These are phyloP conservation scores for Neodidymelliopsis sp. DNA, from an alignment of 2,329 filamentous ascomycete genomes.

Conservation along the genomic window DNA sequence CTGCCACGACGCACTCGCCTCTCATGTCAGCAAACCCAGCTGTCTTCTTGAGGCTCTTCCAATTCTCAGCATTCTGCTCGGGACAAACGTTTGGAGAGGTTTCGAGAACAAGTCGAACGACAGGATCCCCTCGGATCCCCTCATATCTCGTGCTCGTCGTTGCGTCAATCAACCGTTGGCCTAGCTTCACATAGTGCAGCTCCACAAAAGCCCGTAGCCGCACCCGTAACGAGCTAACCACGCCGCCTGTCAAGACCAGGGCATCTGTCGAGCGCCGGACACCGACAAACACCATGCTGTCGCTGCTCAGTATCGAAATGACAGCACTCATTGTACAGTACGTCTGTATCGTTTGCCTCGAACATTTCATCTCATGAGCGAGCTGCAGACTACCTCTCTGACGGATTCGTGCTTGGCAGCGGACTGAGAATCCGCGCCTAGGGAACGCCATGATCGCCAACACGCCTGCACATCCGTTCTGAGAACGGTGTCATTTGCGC, in stretches of 20 bases:
- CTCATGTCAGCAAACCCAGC: constrained; percentile 1
- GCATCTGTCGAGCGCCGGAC: neutral
- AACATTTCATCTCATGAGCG: too few species aligned
- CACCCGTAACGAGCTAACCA: constrained; percentile 12
- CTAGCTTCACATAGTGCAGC: constrained; percentile 18
- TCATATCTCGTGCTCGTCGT: constrained; percentile 8
- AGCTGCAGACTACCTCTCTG: neutral
- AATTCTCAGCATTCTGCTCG: neutral
- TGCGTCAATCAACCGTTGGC: constrained; percentile 18
- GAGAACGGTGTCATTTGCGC: constrained; percentile 9
- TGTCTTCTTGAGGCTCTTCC: too few species aligned
- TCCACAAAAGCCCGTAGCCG: constrained; percentile 17
- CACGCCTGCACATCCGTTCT: constrained; percentile 13
- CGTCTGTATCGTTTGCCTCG: neutral
- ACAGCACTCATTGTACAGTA: neutral
- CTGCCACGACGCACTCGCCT: neutral
- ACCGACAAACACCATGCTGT: neutral
- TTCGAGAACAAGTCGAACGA: neutral
- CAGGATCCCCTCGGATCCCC: constrained; percentile 2
- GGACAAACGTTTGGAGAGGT: neutral
- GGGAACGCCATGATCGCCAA: constrained; percentile 17
- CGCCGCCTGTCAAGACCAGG: constrained; percentile 8
- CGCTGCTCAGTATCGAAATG: neutral
- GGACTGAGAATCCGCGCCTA: constrained; percentile 2
- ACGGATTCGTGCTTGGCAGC: constrained; percentile 6